phyloP scores from a whole-genome alignment of 139 green algal species.

The Coelastrella sp. region DNA sequence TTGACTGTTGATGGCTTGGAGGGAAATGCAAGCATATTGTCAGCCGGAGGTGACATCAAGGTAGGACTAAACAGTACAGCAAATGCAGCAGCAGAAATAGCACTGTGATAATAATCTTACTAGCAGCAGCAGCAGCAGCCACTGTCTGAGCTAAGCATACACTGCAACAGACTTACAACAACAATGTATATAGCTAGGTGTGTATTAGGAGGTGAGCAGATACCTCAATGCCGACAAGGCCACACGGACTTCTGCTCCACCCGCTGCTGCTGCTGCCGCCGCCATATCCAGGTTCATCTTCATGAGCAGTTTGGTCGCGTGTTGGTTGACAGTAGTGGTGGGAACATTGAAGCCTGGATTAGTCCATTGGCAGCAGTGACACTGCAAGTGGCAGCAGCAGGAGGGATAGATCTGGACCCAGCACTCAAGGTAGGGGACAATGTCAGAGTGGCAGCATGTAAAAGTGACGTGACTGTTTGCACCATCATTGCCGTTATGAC shows the following conservation, averaged over 20 bases:
- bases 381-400: constrained; percentile 19
- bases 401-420: constrained; percentile 8
- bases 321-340: constrained; percentile 33
- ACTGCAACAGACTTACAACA: not conserved
- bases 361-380: constrained; percentile 8
- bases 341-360: constrained; percentile 13
- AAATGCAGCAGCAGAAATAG: not conserved
- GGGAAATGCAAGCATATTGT: constrained; percentile 36
- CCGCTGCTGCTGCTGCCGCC: not conserved
- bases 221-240: not conserved
- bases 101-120: not conserved
- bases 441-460: too few species aligned
- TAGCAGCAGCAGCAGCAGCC: constrained; percentile 13
- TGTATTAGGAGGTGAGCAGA: constrained; percentile 4
- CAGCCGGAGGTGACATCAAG: constrained; percentile 28
- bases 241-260: not conserved
- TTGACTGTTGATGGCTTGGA: constrained; percentile 30
- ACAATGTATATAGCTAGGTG: too few species aligned
- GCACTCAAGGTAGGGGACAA: constrained; percentile 10
- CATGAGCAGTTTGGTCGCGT: constrained; percentile 41
- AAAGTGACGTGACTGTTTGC: too few species aligned
- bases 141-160: not conserved
- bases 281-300: constrained; percentile 16
- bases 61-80: not conserved
- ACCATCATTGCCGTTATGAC: too few species aligned